Percentiles rank a stretch among this genome's conserved stretches.
Conservation (phyloP, 2,329 filamentous ascomycete species). For the Cylindrodendrum hubeiense region DNA sequence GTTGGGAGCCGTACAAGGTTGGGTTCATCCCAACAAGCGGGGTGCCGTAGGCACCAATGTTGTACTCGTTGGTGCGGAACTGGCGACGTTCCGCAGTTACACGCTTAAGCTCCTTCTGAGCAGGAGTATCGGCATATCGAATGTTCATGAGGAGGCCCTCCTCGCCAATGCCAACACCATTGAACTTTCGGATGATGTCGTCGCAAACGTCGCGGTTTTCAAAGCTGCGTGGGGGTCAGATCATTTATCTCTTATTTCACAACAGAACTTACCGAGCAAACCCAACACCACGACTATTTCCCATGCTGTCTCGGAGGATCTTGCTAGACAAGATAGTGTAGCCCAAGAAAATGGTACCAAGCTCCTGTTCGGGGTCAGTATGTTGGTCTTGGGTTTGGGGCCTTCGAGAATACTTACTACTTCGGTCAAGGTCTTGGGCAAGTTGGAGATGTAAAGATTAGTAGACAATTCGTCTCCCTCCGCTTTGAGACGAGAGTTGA, state of each 20-base stretch:
- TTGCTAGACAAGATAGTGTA: constrained; percentile 92
- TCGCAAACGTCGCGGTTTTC: constrained; percentile 91
- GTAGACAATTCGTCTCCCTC: constrained; percentile 91
- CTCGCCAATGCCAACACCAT: constrained; percentile 81
- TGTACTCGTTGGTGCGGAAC: constrained; percentile 97
- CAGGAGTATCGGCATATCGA: constrained; percentile 95
- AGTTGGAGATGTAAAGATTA: constrained; percentile 97
- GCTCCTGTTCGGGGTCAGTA: constrained; percentile 64
- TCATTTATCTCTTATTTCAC: not conserved
- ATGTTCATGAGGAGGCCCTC: constrained; percentile 91
- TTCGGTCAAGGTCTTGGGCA: constrained; percentile 93
- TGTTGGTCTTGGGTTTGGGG: not conserved
- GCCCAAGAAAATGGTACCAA: constrained; percentile 82
- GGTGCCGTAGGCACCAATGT: constrained; percentile 77
- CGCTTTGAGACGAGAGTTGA: constrained; percentile 97
- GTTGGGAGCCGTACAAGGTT: constrained; percentile 51
- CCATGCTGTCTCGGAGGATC: constrained; percentile 91
- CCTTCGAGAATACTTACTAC: constrained; percentile 68
- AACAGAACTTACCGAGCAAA: constrained; percentile 83
- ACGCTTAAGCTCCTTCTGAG: constrained; percentile 96
- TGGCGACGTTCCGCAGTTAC: constrained; percentile 95
- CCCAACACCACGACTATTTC: constrained; percentile 94
- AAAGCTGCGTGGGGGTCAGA: constrained; percentile 72
- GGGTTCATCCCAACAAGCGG: constrained; percentile 68
- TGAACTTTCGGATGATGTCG: constrained; percentile 87